These are phyloP conservation scores for Sugiyamaella paludigena DNA, from an alignment of 1,139 yeast species.

Conservation along the genomic window DNA sequence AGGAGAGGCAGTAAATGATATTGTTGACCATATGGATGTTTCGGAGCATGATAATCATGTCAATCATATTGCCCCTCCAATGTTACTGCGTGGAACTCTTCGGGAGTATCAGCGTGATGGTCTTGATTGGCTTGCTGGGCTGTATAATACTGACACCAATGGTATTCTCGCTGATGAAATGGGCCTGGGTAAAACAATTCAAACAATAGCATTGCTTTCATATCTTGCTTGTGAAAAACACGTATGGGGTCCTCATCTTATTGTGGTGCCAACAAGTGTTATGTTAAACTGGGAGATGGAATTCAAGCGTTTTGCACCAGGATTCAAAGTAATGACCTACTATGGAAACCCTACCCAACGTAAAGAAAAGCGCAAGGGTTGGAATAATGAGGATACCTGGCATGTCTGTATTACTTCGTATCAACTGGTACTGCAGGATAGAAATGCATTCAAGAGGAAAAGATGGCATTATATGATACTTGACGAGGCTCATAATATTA, in stretches of 20 bases:
- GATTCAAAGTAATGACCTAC: slow-evolving; percentile 90
- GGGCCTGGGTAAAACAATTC: slow-evolving; percentile 98
- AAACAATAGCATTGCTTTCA: slow-evolving; percentile 82
- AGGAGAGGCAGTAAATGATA: slow-evolving; percentile 5
- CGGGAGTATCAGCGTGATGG: slow-evolving; percentile 96
- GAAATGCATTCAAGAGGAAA: slow-evolving; percentile 86
- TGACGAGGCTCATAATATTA: slow-evolving; percentile 98
- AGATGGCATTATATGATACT: slow-evolving; percentile 95
- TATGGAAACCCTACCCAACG: slow-evolving; percentile 98
- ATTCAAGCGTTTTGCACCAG: slow-evolving; percentile 97
- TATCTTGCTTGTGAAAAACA: slow-evolving; percentile 92
- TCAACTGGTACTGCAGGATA: slow-evolving; percentile 95
- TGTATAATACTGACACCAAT: slow-evolving; percentile 88
- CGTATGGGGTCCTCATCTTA: slow-evolving; percentile 97
- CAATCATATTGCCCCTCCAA: slow-evolving; percentile 37
- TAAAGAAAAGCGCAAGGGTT: slow-evolving; percentile 91
- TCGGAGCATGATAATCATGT: background rate
- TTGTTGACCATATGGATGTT: background rate
- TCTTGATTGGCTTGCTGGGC: slow-evolving; percentile 92
- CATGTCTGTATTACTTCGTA: slow-evolving; percentile 97
- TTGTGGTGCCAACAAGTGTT: slow-evolving; percentile 97
- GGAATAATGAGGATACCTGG: slow-evolving; percentile 95
- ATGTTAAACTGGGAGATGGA: slow-evolving; percentile 99
- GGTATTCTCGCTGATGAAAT: slow-evolving; percentile 98
- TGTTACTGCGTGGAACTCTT: slow-evolving; percentile 70